Base-by-base conservation (phyloP, 129 eudicot genomes). In the Apium graveolens region DNA sequence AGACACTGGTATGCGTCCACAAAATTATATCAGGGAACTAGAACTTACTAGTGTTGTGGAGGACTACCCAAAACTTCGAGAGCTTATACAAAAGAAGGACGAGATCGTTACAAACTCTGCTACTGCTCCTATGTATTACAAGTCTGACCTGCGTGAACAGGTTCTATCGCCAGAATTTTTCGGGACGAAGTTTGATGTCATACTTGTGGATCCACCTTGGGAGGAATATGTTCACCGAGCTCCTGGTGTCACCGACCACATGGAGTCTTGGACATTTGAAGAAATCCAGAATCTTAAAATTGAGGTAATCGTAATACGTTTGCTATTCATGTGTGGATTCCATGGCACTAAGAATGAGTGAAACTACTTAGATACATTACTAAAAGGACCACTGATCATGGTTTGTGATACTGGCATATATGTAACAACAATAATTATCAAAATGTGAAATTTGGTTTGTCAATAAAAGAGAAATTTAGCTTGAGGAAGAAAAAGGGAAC, bases 191-290 rank as follows among this genome's bases (percentile, higher is more conserved):
- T 95, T 95, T 84, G 99, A 95, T 85, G 99, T 95, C 71, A 95
- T 95, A 82, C 96, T 95, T 45, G 90, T 95, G 80, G 99, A 95
- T 73, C 99, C 99, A 29, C 99, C 99, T 68, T 95, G 99, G 99
- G 99, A 95, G 87, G 99, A 95, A 85, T 95, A 95, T 85, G 96
- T 90, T 82, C 99, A 95, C 78, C 91, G 97, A 62, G 99, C 99
- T 57, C 99, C 99, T 80, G 99, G 99, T 76, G 98, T 94, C 26
- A 87, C 96, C 48, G 99, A 95, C 82, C 94, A 95, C 82, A 92
- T 92, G 97, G 99, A 95, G 49, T 90, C 89, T 71, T 95, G 99
- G 99, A 95, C 92, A 0, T 82, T 92, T 87, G 96, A 95, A 82
- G 97, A 95, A 85, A 95, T 95, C 55, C 89, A 88, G 99, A 92